Base-by-base conservation (phyloP, 805 yeast genomes). In the Candida qinlingensis region DNA sequence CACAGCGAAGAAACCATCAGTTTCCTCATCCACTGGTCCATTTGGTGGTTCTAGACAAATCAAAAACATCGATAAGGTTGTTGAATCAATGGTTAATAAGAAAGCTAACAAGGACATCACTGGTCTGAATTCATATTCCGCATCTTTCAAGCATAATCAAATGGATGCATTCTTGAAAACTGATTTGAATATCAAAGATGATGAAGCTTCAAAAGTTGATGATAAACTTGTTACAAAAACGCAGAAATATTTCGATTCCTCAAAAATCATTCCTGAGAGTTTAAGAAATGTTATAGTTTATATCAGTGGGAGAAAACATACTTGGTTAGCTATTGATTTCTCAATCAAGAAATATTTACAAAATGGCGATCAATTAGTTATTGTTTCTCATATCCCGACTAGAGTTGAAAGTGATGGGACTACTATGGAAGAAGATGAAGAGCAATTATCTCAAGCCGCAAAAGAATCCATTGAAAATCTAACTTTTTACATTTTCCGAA, bases 281-380 rank as follows among this genome's bases (percentile, higher is more conserved):
- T 31, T 60, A 12, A 46, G 65, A 47, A 57, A 56, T 19, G 44
- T 60, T 25, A 43, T 58, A 34, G 36, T 56, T 3, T 61, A 60
- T 37, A 48, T 61, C 31, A 73, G 82, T 54, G 95, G 89, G 3
- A 69, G 92, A 50, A 73, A 70, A 47, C 92, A 86, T 67, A 57
- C 63, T 6, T 61, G 65, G 65, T 41, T 46, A 27, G 54, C 62
- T 1, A 41, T 61, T 27, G 59, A 59, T 39, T 61, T 59, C 57
- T 41, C 56, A 6, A 28, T 61, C n/a, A 48, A 53, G 33, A 52
- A 54, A 11, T 48, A 42, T 29, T 36, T 58, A 7, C 31, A 49
- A 39, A 57, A 60, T 48, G 65, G 65, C 39, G 65, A 61, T 34
- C 56, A 57, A n/a, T 36, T 61, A 35, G 42, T 53, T 7, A 35